These are phyloP conservation scores for Grigorovia humatica DNA, from an alignment of 805 yeast genomes.

Conservation along the genomic window DNA sequence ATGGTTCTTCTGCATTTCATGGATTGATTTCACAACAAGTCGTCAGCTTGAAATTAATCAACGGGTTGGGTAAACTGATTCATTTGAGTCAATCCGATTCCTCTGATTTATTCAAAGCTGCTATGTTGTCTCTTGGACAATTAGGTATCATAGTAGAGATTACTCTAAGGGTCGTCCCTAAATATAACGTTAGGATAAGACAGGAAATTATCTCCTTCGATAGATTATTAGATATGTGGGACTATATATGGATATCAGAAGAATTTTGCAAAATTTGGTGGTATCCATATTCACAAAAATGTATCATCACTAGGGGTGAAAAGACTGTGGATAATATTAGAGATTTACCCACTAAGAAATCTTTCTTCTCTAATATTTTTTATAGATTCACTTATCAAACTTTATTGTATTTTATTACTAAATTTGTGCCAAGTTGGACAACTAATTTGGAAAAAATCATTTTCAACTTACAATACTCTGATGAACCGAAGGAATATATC, in stretches of 20 bases:
- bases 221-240: constrained; percentile 62
- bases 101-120: constrained; percentile 66
- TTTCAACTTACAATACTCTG: constrained; percentile 75
- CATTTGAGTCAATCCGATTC: constrained; percentile 42
- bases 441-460: constrained; percentile 80
- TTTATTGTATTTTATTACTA: constrained; percentile 69
- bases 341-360: constrained; percentile 50
- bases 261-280: constrained; percentile 94
- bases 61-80: constrained; percentile 64
- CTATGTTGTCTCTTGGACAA: constrained; percentile 77
- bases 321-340: constrained; percentile 59
- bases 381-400: constrained; percentile 77
- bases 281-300: constrained; percentile 85
- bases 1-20: constrained; percentile 89
- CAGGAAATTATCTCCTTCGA: constrained; percentile 78
- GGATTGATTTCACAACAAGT: constrained; percentile 84
- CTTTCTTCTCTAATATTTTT: constrained; percentile 69
- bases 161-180: constrained; percentile 75
- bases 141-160: constrained; percentile 83
- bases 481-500: constrained; percentile 43
- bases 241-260: constrained; percentile 72
- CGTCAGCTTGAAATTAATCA: constrained; percentile 64
- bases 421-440: constrained; percentile 62
- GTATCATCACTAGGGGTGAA: constrained; percentile 84
- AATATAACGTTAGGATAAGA: constrained; percentile 66